Evolutionary conservation across 352 stramenopile genomes (phyloP), one percentile per base, ranked within the genome.

Genomic region (Pythium sukuiense): DNA sequence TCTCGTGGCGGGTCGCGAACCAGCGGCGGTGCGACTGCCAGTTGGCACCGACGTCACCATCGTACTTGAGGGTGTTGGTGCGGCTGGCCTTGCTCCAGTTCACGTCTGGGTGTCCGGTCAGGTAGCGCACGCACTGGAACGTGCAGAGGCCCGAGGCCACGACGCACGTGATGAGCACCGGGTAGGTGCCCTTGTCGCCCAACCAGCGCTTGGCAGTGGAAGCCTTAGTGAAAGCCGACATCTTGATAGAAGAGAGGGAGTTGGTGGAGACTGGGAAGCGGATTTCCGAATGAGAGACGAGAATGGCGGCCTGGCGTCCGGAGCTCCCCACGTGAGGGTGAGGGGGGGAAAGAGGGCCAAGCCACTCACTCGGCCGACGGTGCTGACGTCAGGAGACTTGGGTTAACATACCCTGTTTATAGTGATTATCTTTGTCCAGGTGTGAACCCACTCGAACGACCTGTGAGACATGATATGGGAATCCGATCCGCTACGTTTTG

Each of bases 81-180:
- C 85, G 85, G 70, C 88, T 87, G 72, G 84, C 57, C 80, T 93
- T 93, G 83, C 76, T 90, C 81, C 81, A 91, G 63, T 82, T 81
- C 48, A 93, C 76, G 60, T 93, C 85, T 64, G 85, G 85, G 77
- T 89, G 80, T 58, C 80, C 81, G 14, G 72, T 61, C 32, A 89
- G 70, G 72, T 90, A 89, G 62, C 85, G 85, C 67, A 78, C 74
- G 73, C 83, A 89, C 70, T 93, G 85, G 50, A 76, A 88, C n/a
- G 78, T 83, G 74, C 81, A 89, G 55, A 93, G 69, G 13, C 53
- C 83, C 24, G 83, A 62, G 63, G 85, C 85, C 9, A 85, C 59
- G 37, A 81, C 85, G 70, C 83, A 92, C 46, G 82, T 90, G 35
- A 84, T 72, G 35, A 93, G 65, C 66, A 93, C 82, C 55, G 85